Percentiles rank a stretch among this genome's conserved stretches.
phyloP scores from a whole-genome alignment of 768 basidiomycete genomes.

The Rossbeevera mucosa region DNA sequence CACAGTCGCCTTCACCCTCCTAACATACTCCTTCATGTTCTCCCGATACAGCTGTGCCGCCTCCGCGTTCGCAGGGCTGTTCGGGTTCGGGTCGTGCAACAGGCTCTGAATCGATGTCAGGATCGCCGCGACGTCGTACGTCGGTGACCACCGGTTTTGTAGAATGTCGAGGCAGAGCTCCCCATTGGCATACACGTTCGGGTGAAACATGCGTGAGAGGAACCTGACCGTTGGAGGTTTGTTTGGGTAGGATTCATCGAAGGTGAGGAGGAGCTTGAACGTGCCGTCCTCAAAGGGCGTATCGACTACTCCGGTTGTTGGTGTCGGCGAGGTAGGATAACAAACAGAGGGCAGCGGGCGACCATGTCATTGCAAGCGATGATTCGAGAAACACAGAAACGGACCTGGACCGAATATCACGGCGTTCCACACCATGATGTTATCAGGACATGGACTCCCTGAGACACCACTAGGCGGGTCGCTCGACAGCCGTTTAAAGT shows the following conservation, averaged over 20 bases:
- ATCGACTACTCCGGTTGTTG: constrained; percentile 56
- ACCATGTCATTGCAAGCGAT: neutral
- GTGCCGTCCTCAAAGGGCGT: constrained; percentile 99
- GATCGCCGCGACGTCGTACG: constrained; percentile 98
- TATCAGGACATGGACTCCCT: constrained; percentile 94
- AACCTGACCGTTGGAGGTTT: constrained; percentile 98
- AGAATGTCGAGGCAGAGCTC: constrained; percentile 98
- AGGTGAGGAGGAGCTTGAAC: constrained; percentile 91
- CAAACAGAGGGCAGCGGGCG: neutral
- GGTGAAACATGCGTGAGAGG: constrained; percentile 97
- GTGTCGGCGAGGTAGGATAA: neutral
- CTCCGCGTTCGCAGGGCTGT: constrained; percentile 97
- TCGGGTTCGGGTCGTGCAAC: constrained; percentile 96
- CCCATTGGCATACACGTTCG: constrained; percentile 97
- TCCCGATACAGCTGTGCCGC: constrained; percentile 95
- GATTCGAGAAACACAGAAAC: constrained; percentile 23
- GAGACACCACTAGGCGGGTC: constrained; percentile 97
- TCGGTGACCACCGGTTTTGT: constrained; percentile 98
- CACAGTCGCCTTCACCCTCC: constrained; percentile 87
- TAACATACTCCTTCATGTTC: constrained; percentile 97
- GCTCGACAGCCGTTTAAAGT: constrained; percentile 92
- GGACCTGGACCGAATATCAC: constrained; percentile 97
- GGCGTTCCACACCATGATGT: constrained; percentile 99
- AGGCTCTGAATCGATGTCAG: constrained; percentile 94
- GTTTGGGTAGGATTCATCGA: constrained; percentile 98